Conservation (phyloP, 306 rosid genomes). For the apple (Malus domestica) region DNA sequence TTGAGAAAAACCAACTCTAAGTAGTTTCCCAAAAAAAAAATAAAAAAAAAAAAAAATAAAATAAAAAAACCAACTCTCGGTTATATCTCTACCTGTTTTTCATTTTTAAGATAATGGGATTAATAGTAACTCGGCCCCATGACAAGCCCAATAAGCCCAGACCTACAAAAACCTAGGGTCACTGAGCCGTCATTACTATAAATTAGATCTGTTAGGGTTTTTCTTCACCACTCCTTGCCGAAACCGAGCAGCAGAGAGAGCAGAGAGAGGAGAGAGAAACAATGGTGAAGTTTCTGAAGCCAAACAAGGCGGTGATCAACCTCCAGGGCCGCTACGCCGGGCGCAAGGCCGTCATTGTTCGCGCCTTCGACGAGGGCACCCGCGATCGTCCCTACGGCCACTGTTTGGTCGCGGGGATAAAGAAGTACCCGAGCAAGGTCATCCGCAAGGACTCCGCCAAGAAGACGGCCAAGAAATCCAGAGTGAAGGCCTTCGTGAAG, state of each 20-base stretch:
- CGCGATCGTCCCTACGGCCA: conserved; percentile 44
- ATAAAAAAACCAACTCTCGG: too few relatives aligned
- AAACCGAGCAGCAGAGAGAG: background rate
- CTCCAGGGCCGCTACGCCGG: conserved; percentile 51
- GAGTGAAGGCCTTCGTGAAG: conserved; percentile 45
- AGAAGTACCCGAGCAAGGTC: conserved; percentile 41
- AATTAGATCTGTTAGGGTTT: background rate
- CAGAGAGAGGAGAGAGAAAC: background rate
- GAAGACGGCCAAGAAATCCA: conserved; percentile 44
- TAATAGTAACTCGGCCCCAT: background rate
- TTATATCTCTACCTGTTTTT: too few relatives aligned
- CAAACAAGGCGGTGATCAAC: conserved; percentile 39
- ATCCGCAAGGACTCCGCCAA: conserved; percentile 43
- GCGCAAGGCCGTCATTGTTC: conserved; percentile 42
- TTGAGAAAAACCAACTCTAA: too few relatives aligned
- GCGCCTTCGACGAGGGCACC: conserved; percentile 41
- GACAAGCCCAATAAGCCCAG: background rate
- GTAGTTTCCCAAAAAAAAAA: too few relatives aligned
- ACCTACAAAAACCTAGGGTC: background rate
- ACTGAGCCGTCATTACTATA: background rate
- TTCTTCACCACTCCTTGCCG: background rate
- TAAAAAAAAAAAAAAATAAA: accelerated
- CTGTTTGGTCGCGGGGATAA: conserved; percentile 44
- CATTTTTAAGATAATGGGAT: too few relatives aligned
- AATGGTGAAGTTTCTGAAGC: conserved; percentile 43